These are phyloP conservation scores for Amanita subjunquillea DNA, from an alignment of 768 basidiomycete genomes.

Conservation along the genomic window DNA sequence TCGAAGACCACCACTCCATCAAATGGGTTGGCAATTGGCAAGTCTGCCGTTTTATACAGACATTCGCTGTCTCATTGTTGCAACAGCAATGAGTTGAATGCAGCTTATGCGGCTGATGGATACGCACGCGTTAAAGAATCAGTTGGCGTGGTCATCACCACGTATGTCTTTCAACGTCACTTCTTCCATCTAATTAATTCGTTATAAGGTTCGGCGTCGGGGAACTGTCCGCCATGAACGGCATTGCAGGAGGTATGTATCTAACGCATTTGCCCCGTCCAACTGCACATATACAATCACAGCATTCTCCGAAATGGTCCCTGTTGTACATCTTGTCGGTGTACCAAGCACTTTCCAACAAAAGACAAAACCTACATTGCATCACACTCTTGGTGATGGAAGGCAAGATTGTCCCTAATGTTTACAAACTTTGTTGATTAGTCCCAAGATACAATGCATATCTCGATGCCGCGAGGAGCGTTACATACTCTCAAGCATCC, in stretches of 20 bases:
- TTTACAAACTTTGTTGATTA: neutral
- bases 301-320: slow-evolving; percentile 85
- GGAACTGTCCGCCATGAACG: slow-evolving; percentile 80
- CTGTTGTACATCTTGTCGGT: slow-evolving; percentile 83
- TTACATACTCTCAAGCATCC: slow-evolving; percentile 59
- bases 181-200: neutral
- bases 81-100: slow-evolving; percentile 74
- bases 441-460: slow-evolving; percentile 69
- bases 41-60: neutral
- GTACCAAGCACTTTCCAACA: slow-evolving; percentile 69
- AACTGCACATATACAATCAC: neutral
- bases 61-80: neutral
- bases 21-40: slow-evolving; percentile 87
- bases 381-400: slow-evolving; percentile 85
- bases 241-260: slow-evolving; percentile 60
- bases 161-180: slow-evolving; percentile 27
- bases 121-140: slow-evolving; percentile 82
- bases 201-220: slow-evolving; percentile 78
- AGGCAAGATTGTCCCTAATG: slow-evolving; percentile 24
- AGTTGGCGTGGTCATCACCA: slow-evolving; percentile 70
- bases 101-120: slow-evolving; percentile 87
- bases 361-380: slow-evolving; percentile 62
- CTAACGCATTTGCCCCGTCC: neutral
- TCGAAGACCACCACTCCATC: slow-evolving; percentile 71
- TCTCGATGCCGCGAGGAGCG: slow-evolving; percentile 59